Conservation (phyloP, 129 eudicot genomes). For the Pseudognaphalium luteoalbum region DNA sequence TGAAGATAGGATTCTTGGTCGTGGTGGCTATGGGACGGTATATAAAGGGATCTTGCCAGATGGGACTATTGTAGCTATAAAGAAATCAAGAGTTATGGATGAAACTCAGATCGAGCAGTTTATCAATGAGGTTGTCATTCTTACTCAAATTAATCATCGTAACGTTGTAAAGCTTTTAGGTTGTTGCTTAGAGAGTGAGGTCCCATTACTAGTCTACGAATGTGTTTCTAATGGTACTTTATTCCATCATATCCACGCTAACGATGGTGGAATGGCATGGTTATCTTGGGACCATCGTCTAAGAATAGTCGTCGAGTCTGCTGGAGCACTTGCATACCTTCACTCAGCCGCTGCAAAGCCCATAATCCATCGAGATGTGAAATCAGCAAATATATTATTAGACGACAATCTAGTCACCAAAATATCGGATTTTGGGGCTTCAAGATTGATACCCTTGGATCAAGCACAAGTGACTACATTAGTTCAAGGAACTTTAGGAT, state of each 20-base stretch:
- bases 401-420: constrained; percentile 19
- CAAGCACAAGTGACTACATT: constrained; percentile 47
- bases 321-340: constrained; percentile 10
- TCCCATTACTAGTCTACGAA: too few relatives aligned
- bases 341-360: background rate
- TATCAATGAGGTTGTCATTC: too few relatives aligned
- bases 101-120: too few relatives aligned
- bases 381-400: background rate
- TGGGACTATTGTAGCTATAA: too few relatives aligned
- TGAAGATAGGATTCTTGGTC: too few relatives aligned
- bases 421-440: constrained; percentile 49
- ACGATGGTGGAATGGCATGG: background rate
- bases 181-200: too few relatives aligned
- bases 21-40: too few relatives aligned
- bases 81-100: too few relatives aligned
- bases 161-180: too few relatives aligned
- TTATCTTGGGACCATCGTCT: background rate
- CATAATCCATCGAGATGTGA: background rate
- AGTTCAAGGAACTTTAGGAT: constrained; percentile 60
- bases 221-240: too few relatives aligned
- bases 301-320: background rate
- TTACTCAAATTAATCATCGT: too few relatives aligned
- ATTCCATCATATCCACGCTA: background rate
- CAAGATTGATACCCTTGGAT: constrained; percentile 43
- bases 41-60: too few relatives aligned